A percentile compares a stretch with the other conserved stretches of the same genome.
Evolutionary conservation across 2,329 filamentous ascomycete species (phyloP).

Genomic region (Nemania sp.): DNA sequence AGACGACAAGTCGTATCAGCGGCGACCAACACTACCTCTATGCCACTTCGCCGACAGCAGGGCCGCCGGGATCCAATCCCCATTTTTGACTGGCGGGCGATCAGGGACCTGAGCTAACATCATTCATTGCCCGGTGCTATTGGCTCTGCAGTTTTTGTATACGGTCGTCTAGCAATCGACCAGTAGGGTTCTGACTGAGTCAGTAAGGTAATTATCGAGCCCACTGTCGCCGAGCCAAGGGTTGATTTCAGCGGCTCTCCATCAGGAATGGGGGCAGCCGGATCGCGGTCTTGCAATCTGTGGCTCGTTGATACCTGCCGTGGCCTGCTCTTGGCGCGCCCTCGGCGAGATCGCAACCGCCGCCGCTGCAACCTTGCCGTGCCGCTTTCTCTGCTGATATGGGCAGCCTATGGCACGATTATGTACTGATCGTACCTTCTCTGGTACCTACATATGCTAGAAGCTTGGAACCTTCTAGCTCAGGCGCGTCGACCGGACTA

Average conservation of each 20-base stretch:
- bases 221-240: no score
- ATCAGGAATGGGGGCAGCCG: no score
- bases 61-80: not conserved
- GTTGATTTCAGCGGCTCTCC: no score
- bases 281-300: not conserved
- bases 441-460: no score
- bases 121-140: no score
- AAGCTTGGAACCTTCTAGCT: not conserved
- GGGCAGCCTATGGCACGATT: no score
- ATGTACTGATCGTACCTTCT: no score
- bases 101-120: no score
- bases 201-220: not conserved
- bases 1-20: not conserved
- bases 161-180: not conserved
- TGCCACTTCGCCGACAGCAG: not conserved
- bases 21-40: no score
- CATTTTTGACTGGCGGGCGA: no score
- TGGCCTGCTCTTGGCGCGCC: not conserved
- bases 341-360: slow-evolving; percentile 4
- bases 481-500: slow-evolving; percentile 5
- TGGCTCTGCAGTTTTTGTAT: no score
- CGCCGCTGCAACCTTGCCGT: slow-evolving; percentile 6
- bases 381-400: not conserved
- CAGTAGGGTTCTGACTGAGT: not conserved
- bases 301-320: slow-evolving; percentile 1